Conservation (phyloP, 1,284 basidiomycete species). For the Tilletia caries region DNA sequence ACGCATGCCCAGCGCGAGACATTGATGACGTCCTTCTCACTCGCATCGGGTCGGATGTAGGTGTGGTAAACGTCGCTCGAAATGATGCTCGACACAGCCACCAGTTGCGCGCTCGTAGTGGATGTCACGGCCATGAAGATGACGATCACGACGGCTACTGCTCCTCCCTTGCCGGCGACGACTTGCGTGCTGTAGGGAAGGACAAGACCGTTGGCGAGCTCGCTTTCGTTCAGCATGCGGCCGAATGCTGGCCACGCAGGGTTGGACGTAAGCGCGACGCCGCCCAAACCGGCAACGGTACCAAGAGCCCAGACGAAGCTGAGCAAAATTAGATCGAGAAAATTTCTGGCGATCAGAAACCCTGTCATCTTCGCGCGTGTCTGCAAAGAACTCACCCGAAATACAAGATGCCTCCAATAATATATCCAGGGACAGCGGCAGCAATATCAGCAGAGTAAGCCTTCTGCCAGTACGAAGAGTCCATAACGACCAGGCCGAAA, state of each 20-base stretch:
- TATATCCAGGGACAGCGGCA: conserved; percentile 44
- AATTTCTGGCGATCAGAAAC: no score
- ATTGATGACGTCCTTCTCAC: conserved; percentile 32
- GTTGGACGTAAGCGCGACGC: conserved; percentile 24
- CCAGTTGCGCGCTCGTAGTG: conserved; percentile 41
- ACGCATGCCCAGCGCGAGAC: conserved; percentile 33
- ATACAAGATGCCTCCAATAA: conserved; percentile 45
- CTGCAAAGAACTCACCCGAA: conserved; percentile 20
- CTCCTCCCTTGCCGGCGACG: conserved; percentile 40
- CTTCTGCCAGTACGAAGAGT: conserved; percentile 45
- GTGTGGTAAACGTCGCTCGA: conserved; percentile 42
- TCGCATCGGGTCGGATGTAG: conserved; percentile 34
- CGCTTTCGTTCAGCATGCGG: conserved; percentile 24
- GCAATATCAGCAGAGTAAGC: conserved; percentile 41
- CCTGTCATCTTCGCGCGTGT: no score
- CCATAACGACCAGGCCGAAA: conserved; percentile 45
- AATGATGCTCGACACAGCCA: conserved; percentile 42
- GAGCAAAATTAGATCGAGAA: background rate
- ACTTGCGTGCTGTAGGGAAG: conserved; percentile 39
- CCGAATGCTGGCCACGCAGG: conserved; percentile 44
- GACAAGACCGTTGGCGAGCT: conserved; percentile 33
- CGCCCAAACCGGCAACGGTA: conserved; percentile 37
- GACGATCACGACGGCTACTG: conserved; percentile 42
- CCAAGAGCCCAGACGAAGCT: conserved; percentile 37
- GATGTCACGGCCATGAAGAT: conserved; percentile 46